phyloP scores from a whole-genome alignment of 805 yeast genomes.

The Alloascoidea hylecoeti region DNA sequence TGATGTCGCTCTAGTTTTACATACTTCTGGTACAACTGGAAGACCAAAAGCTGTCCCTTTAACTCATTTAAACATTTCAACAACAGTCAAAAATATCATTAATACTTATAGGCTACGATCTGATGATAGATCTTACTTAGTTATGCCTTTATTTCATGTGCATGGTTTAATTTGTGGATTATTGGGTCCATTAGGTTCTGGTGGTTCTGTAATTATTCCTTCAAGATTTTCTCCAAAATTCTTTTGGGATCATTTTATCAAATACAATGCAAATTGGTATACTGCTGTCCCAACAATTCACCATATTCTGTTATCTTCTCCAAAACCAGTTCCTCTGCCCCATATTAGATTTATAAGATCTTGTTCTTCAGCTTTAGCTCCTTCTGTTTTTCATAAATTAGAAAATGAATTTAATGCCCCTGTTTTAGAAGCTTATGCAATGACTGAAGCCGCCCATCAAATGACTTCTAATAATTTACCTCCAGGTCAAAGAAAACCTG shows the following conservation, averaged over 20 bases:
- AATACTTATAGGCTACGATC: slow-evolving; percentile 37
- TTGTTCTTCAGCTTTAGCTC: slow-evolving; percentile 61
- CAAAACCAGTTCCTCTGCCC: slow-evolving; percentile 35
- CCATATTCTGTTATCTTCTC: slow-evolving; percentile 41
- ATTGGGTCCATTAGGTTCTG: slow-evolving; percentile 42
- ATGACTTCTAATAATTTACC: slow-evolving; percentile 63
- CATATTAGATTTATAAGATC: slow-evolving; percentile 54
- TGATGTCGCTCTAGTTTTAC: slow-evolving; percentile 51
- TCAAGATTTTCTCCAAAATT: slow-evolving; percentile 39
- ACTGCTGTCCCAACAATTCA: slow-evolving; percentile 72
- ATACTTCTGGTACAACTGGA: slow-evolving; percentile 69
- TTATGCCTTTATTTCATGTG: slow-evolving; percentile 70
- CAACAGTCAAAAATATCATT: slow-evolving; percentile 43
- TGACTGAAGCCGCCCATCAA: slow-evolving; percentile 76
- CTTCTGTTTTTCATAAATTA: slow-evolving; percentile 41
- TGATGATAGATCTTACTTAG: slow-evolving; percentile 42
- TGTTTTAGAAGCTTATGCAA: slow-evolving; percentile 65
- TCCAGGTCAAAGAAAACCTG: slow-evolving; percentile 50
- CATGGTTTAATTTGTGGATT: slow-evolving; percentile 62
- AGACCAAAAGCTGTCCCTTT: slow-evolving; percentile 66
- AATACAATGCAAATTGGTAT: slow-evolving; percentile 48
- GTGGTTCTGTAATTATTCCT: slow-evolving; percentile 54
- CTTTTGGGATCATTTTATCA: slow-evolving; percentile 46
- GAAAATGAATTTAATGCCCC: slow-evolving; percentile 50
- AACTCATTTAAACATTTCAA: slow-evolving; percentile 47